Evolutionary conservation across 345 rosid species (phyloP).

Genomic region (Camelina sativa): DNA sequence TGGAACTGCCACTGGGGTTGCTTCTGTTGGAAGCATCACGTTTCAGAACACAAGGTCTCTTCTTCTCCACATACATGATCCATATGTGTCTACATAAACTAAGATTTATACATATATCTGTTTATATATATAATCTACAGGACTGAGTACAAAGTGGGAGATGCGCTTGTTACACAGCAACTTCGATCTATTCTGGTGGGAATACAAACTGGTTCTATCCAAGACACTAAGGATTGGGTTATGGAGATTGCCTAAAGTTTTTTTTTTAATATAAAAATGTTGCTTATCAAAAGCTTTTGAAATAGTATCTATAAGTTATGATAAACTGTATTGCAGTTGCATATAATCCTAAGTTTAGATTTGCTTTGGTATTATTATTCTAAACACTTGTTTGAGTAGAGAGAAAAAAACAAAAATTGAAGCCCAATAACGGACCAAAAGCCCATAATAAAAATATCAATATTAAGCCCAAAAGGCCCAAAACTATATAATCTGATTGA

Average conservation of each 20-base stretch:
- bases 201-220: slow-evolving; percentile 58
- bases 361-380: too few species aligned
- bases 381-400: not conserved
- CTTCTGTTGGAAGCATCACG: slow-evolving; percentile 68
- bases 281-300: slow-evolving; percentile 1
- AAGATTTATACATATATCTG: not conserved
- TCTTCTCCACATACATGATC: slow-evolving; percentile 9
- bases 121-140: slow-evolving; percentile 41
- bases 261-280: not conserved
- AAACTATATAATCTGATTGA: too few species aligned
- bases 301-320: not conserved
- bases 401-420: not conserved
- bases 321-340: too few species aligned
- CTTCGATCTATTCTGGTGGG: slow-evolving; percentile 47
- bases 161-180: slow-evolving; percentile 44
- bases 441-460: not conserved
- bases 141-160: slow-evolving; percentile 50
- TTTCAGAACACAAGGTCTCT: slow-evolving; percentile 58
- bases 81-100: not conserved
- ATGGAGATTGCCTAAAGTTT: slow-evolving; percentile 38
- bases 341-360: too few species aligned
- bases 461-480: too few species aligned
- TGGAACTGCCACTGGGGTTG: slow-evolving; percentile 78
- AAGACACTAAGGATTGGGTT: slow-evolving; percentile 60
- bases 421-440: too few species aligned